Conservation (phyloP, 352 stramenopile genomes). For the Phytophthora kernoviae region DNA sequence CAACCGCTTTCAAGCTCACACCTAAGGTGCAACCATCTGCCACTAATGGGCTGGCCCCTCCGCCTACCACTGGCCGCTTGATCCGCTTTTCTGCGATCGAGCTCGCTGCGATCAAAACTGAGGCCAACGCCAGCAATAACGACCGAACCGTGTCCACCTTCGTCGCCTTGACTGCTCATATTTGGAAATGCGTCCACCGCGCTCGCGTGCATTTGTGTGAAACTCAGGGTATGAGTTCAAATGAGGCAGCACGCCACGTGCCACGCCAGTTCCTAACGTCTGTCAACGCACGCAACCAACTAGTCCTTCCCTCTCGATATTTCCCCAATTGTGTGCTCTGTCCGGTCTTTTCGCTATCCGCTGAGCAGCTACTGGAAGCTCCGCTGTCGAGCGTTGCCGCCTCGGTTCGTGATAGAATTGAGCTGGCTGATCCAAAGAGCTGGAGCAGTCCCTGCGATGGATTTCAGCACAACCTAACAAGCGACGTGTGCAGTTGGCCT, state of each 20-base stretch:
- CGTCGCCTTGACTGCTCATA: constrained; percentile 13
- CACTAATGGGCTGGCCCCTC: not conserved
- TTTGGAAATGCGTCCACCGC: constrained; percentile 17
- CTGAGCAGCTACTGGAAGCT: constrained; percentile 9
- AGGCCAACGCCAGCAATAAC: constrained; percentile 10
- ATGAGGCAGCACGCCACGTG: constrained; percentile 1
- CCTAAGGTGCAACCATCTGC: not conserved
- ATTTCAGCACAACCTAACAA: constrained; percentile 27
- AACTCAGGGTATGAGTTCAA: constrained; percentile 11
- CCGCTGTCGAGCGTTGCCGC: constrained; percentile 7
- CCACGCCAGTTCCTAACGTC: constrained; percentile 26
- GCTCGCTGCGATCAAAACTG: constrained; percentile 19
- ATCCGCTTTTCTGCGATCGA: constrained; percentile 18
- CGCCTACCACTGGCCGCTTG: constrained; percentile 6
- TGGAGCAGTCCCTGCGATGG: constrained; percentile 21
- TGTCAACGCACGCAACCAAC: constrained; percentile 20
- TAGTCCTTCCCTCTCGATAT: constrained; percentile 22
- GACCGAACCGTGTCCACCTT: constrained; percentile 11
- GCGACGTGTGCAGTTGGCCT: constrained; percentile 15
- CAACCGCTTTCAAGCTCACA: constrained; percentile 10
- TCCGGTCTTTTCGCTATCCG: constrained; percentile 21
- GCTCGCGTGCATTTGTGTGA: constrained; percentile 1
- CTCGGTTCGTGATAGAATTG: constrained; percentile 9
- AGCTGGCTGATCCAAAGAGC: constrained; percentile 6
- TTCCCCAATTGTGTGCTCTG: constrained; percentile 30